These are phyloP conservation scores for Fusarium staphyleae DNA, from an alignment of 2,329 filamentous ascomycete species.

Conservation along the genomic window DNA sequence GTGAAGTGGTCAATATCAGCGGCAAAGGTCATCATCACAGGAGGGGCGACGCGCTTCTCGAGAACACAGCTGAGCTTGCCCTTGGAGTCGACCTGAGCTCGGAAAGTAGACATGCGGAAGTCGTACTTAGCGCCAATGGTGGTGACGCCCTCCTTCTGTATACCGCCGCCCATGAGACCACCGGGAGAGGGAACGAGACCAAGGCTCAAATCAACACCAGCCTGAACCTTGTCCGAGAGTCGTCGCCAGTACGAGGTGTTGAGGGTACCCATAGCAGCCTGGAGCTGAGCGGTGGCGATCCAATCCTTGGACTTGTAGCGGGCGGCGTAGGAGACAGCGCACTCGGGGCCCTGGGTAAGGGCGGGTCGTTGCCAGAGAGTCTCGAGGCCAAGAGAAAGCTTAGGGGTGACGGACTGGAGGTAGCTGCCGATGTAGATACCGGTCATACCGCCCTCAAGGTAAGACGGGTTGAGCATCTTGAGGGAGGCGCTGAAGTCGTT, in stretches of 20 bases:
- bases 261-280: slow-evolving; percentile 81
- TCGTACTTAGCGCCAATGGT: slow-evolving; percentile 97
- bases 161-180: slow-evolving; percentile 76
- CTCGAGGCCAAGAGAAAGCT: slow-evolving; percentile 87
- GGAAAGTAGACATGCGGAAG: slow-evolving; percentile 94
- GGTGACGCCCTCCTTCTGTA: slow-evolving; percentile 86
- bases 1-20: slow-evolving; percentile 96
- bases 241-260: slow-evolving; percentile 94
- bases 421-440: slow-evolving; percentile 97
- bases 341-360: slow-evolving; percentile 86
- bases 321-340: slow-evolving; percentile 86
- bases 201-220: slow-evolving; percentile 92
- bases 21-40: slow-evolving; percentile 92
- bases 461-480: slow-evolving; percentile 95
- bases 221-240: slow-evolving; percentile 93
- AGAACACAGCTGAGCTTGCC: slow-evolving; percentile 92
- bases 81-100: slow-evolving; percentile 93
- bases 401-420: slow-evolving; percentile 89
- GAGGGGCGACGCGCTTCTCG: slow-evolving; percentile 94
- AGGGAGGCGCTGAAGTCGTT: slow-evolving; percentile 91
- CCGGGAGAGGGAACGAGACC: slow-evolving; percentile 73
- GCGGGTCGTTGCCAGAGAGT: slow-evolving; percentile 91
- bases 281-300: slow-evolving; percentile 89
- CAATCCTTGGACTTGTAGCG: slow-evolving; percentile 92
- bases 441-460: slow-evolving; percentile 88